Conservation (phyloP, 2,329 filamentous ascomycete genomes). For the Coniochaeta pulveracea region DNA sequence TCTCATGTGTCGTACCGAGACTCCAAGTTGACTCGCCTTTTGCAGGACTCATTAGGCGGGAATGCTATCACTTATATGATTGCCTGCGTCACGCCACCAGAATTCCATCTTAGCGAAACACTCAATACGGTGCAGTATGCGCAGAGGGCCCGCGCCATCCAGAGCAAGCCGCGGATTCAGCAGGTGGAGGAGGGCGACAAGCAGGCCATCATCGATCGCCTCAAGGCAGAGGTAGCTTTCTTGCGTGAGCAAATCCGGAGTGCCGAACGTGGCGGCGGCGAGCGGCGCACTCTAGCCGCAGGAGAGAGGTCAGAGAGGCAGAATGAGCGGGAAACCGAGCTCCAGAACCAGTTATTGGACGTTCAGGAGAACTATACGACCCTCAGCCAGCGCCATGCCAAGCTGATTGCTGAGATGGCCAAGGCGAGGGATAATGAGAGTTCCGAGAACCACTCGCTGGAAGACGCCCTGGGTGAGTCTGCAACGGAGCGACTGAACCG, state of each 20-base stretch:
- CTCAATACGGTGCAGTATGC: constrained; percentile 97
- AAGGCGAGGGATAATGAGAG: constrained; percentile 65
- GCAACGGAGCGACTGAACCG: constrained; percentile 83
- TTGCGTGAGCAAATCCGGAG: constrained; percentile 86
- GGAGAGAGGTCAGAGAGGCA: constrained; percentile 67
- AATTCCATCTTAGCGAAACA: constrained; percentile 96
- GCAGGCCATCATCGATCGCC: constrained; percentile 80
- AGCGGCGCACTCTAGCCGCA: constrained; percentile 41
- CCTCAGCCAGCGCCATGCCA: constrained; percentile 87
- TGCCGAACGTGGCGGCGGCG: constrained; percentile 53
- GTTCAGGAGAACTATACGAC: constrained; percentile 90
- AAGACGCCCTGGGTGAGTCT: constrained; percentile 59
- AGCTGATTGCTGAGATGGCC: constrained; percentile 85
- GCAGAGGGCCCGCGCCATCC: constrained; percentile 88
- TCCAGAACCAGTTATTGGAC: constrained; percentile 90
- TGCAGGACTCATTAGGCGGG: constrained; percentile 92
- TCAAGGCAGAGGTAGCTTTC: constrained; percentile 90
- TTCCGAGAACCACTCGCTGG: constrained; percentile 44
- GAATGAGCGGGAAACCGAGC: constrained; percentile 74
- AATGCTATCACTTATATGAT: constrained; percentile 99
- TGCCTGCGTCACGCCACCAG: constrained; percentile 90
- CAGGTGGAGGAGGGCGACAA: constrained; percentile 90
- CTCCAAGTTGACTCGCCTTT: constrained; percentile 86
- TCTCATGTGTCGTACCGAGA: constrained; percentile 96
- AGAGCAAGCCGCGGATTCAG: constrained; percentile 95